Evolutionary conservation across 176 grass and related monocot genomes (phyloP), one percentile per base, ranked within the genome.

Genomic region (Aegilops tauschii): DNA sequence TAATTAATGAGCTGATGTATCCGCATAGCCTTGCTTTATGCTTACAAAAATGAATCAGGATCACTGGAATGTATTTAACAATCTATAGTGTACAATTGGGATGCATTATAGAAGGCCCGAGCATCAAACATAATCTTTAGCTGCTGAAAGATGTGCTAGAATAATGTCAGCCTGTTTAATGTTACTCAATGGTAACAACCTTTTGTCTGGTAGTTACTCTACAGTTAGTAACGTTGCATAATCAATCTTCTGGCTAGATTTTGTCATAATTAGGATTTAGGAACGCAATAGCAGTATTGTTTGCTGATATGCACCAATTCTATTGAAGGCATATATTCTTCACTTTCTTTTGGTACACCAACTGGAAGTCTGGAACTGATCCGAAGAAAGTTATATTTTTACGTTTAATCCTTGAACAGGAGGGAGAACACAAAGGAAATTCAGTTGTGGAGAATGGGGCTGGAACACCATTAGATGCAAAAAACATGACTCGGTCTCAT

Each of bases 401-500:
- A 59, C 14, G 3, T 45, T 72, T 90, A 79, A 79, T 64, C 16
- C 23, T 25, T 80, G 49, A 76, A 34, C 59, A 98, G 96, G 92
- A 85, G 52, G 80, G 83, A 72, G 92, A 94, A 61, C 61, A 69
- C 44, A 95, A 94, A 73, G 88, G 86, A 80, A 83, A 89, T 79
- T 66, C 70, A 92, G 69, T 72, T 72, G 84, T 81, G 82, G 89
- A 95, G 79, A 95, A 93, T 86, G 94, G 90, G 63, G 84, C 80
- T 84, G 69, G 90, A 76, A 90, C 77, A 28, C 65, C 91, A 64
- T 86, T 94, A 66, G 42, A 93, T 82, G 85, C 88, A 86, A 76
- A 94, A 84, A 89, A 50, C 79, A 86, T 98, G 94, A 91, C 88
- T 65, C 88, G 94, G 34, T 91, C 94, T 76, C 90, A 94, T 79